Percentiles rank a stretch among this genome's conserved stretches.
Conservation (phyloP, 2,329 filamentous ascomycete genomes). For the Tolypocladium album region DNA sequence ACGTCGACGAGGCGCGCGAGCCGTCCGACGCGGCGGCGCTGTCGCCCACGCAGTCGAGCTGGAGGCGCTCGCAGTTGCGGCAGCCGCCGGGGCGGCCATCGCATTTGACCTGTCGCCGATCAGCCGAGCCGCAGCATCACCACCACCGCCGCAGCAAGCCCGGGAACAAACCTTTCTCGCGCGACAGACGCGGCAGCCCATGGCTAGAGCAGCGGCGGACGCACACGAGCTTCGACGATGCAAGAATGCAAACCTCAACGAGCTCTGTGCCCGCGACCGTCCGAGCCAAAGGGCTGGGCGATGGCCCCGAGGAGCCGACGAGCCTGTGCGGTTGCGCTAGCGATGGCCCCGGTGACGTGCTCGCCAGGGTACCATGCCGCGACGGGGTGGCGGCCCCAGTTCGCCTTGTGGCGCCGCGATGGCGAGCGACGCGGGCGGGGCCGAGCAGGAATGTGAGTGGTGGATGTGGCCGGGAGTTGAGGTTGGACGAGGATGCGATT, state of each 20-base stretch:
- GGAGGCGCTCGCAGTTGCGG: constrained; percentile 30
- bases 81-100: constrained; percentile 29
- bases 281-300: neutral
- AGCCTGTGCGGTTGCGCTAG: constrained; percentile 3
- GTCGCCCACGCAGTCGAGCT: constrained; percentile 28
- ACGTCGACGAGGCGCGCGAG: constrained; percentile 13
- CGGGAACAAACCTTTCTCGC: constrained; percentile 23
- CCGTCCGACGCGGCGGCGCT: constrained; percentile 14
- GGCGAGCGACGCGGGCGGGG: neutral
- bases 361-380: neutral
- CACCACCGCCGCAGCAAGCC: neutral
- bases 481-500: too few relatives aligned
- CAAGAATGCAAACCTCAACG: neutral
- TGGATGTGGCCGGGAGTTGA: neutral
- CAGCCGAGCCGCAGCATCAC: neutral
- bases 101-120: constrained; percentile 24
- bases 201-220: constrained; percentile 6
- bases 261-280: neutral
- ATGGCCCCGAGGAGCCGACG: neutral
- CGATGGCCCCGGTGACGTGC: constrained; percentile 8
- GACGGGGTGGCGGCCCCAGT: neutral
- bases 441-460: neutral
- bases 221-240: neutral
- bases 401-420: neutral
- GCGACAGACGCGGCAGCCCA: constrained; percentile 29